Evolutionary conservation across 2,329 filamentous ascomycete species (phyloP).

Genomic region (Xylaria sp.): DNA sequence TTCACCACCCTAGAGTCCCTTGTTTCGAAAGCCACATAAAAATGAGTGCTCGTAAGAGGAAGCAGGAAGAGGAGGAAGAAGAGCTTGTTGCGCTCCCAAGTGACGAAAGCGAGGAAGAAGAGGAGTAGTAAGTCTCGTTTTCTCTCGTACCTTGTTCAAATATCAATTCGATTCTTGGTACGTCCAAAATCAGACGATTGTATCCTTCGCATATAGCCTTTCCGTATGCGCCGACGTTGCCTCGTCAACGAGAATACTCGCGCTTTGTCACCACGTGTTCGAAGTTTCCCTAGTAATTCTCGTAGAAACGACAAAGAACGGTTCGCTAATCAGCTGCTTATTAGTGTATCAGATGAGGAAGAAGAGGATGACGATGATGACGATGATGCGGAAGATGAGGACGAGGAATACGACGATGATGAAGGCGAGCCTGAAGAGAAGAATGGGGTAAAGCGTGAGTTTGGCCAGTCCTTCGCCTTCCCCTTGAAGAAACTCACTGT

Average conservation of each 20-base stretch:
- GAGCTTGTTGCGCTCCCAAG: slow-evolving; percentile 51
- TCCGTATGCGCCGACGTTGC: slow-evolving; percentile 37
- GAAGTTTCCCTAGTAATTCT: neutral
- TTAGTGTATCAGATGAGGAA: slow-evolving; percentile 48
- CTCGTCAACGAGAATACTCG: slow-evolving; percentile 13
- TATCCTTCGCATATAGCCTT: slow-evolving; percentile 33
- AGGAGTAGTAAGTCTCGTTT: slow-evolving; percentile 48
- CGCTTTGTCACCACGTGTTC: neutral
- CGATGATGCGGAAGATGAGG: slow-evolving; percentile 47
- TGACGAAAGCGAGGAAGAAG: slow-evolving; percentile 51
- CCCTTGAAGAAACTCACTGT: neutral
- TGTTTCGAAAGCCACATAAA: slow-evolving; percentile 29
- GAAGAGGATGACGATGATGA: slow-evolving; percentile 49
- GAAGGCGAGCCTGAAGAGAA: slow-evolving; percentile 46
- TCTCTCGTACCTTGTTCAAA: slow-evolving; percentile 11
- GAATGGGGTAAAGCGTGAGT: slow-evolving; percentile 49
- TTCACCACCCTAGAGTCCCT: slow-evolving; percentile 11
- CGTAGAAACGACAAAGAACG: neutral
- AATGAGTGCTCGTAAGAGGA: slow-evolving; percentile 51
- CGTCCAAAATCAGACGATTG: slow-evolving; percentile 1
- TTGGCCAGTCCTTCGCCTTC: neutral
- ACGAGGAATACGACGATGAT: slow-evolving; percentile 47
- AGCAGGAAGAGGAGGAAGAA: slow-evolving; percentile 50
- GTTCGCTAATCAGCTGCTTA: slow-evolving; percentile 19
- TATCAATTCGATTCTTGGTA: slow-evolving; percentile 9